Base-by-base conservation (phyloP, 2,329 filamentous ascomycete genomes). In the Colletotrichum neosansevieriae region DNA sequence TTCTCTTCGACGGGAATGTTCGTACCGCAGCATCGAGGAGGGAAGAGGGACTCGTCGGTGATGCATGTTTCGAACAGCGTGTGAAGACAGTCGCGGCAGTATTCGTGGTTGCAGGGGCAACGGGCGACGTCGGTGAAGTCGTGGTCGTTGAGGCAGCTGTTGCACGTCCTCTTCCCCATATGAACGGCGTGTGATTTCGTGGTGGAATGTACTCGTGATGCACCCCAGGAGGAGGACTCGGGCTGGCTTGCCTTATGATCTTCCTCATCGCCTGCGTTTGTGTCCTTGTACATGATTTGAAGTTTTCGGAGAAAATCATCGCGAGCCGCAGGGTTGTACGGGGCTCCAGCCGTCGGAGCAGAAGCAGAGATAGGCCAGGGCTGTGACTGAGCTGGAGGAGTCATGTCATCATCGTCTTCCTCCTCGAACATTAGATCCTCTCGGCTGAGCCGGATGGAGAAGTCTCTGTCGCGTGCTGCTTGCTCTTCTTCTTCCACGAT, bases 41-140 rank as follows among this genome's bases (percentile, higher is more conserved):
- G 88, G 63, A 87, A 90, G 0, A 86, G 72, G 0, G 81, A 78
- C 63, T 89, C 84, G 69, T 88, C 84, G 0, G 64, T 76, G 24
- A 85, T 78, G 0, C 84, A 78, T 0, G 73, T 61, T 1, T 68
- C 17, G 73, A 89, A 85, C 0, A 88, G 79, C 0, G 69, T 63
- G 2, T 72, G 71, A 0, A 89, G 70, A 72, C 88, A 90, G 1
- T 69, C 70, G 0, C 74, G 73, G 70, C 87, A 90, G 74, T 88
- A 89, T 4, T 80, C 72, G 70, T 90, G 85, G 0, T 74, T 10
- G 74, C 86, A 79, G 34, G 81, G 75, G 12, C 59, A 73, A 17
- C 47, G 61, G 1, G 57, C 36, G 32, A 67, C 21, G 36, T 53
- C 9, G 34, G 19, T 47, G 4, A 32, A 21, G 36, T 15, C 1